Evolutionary conservation across 306 rosid species (phyloP).

Genomic region (Cicer pinnatifidum): DNA sequence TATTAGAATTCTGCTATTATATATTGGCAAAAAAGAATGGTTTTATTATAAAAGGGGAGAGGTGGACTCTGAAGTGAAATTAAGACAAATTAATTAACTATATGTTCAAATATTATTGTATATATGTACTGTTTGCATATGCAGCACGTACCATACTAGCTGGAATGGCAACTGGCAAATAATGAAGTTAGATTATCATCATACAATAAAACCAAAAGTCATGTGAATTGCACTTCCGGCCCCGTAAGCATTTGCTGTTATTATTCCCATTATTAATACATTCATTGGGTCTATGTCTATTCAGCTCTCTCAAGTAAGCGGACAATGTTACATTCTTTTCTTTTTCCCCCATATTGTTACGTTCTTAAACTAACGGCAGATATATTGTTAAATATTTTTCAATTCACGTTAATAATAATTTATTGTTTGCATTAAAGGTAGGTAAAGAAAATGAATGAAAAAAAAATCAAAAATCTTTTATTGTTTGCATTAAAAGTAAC

Average conservation of each 20-base stretch:
- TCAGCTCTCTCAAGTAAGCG: not conserved
- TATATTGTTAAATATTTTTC: too few relatives aligned
- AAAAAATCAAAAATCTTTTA: too few relatives aligned
- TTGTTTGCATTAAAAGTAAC: too few relatives aligned
- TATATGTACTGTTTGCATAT: not conserved
- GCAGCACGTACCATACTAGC: not conserved
- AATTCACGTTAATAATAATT: too few relatives aligned
- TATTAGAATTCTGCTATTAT: not conserved
- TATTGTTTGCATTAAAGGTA: too few relatives aligned
- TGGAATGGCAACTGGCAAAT: conserved; percentile 15
- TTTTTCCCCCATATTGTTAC: not conserved
- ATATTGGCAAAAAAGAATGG: not conserved
- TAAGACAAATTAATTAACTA: conserved; percentile 9
- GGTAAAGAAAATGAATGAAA: too few relatives aligned
- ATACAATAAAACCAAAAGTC: conserved; percentile 5
- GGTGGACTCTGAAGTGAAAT: not conserved
- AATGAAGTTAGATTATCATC: not conserved
- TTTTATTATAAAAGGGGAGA: not conserved
- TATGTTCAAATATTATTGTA: not conserved
- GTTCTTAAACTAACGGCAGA: not conserved
- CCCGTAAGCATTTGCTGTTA: conserved; percentile 1
- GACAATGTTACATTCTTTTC: not conserved
- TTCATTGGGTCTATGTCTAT: not conserved
- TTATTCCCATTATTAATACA: not conserved
- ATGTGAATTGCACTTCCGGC: conserved; percentile 6